These are phyloP conservation scores for Chalciporus pseudorubinellus DNA, from an alignment of 768 basidiomycete genomes.

Conservation along the genomic window DNA sequence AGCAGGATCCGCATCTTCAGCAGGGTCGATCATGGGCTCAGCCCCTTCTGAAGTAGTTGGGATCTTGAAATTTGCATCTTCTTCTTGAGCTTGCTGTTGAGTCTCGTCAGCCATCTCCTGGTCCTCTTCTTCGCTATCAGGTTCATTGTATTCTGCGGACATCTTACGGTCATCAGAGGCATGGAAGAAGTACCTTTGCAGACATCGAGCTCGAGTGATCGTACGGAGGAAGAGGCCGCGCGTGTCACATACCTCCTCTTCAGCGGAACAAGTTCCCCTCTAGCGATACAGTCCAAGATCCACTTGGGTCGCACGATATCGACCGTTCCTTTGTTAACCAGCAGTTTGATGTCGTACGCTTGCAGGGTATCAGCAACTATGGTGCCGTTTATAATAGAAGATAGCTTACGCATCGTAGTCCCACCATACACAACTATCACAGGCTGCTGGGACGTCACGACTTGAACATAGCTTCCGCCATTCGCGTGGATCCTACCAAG, in stretches of 20 bases:
- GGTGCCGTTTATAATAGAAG: too few species aligned
- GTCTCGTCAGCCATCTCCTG: conserved; percentile 14
- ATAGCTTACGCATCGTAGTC: conserved; percentile 62
- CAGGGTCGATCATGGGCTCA: conserved; percentile 26
- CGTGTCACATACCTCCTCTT: conserved; percentile 75
- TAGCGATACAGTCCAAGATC: conserved; percentile 75
- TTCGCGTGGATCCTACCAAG: conserved; percentile 60
- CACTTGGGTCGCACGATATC: conserved; percentile 81
- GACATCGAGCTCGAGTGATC: not conserved
- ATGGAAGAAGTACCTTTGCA: conserved; percentile 73
- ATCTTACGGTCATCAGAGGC: conserved; percentile 52
- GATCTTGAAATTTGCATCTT: conserved; percentile 8
- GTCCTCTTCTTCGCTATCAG: conserved; percentile 35
- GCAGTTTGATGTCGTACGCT: conserved; percentile 71
- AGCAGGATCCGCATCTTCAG: conserved; percentile 43
- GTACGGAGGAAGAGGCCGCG: too few species aligned
- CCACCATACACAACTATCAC: conserved; percentile 69
- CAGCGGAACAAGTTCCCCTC: conserved; percentile 55
- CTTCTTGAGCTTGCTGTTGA: conserved; percentile 13
- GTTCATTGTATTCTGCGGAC: conserved; percentile 50
- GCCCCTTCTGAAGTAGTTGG: not conserved
- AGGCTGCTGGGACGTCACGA: conserved; percentile 52
- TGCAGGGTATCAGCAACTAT: not conserved
- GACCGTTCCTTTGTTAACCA: conserved; percentile 66
- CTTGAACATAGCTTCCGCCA: conserved; percentile 64